These are phyloP conservation scores for Arthrobotrys entomopaga DNA, from an alignment of 2,329 filamentous ascomycete genomes.

Conservation along the genomic window DNA sequence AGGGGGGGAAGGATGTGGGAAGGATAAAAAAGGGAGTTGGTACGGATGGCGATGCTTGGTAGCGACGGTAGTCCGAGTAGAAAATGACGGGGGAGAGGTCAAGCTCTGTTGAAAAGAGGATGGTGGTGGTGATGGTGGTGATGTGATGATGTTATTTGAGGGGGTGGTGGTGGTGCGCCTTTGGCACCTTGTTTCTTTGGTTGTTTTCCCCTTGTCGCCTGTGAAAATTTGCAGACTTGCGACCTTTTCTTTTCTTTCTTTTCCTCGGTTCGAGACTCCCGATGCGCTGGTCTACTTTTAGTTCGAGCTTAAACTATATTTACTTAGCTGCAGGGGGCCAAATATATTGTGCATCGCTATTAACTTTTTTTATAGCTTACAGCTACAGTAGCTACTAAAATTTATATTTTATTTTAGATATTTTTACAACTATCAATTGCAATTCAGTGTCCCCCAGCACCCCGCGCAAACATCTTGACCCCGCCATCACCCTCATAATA, in stretches of 20 bases:
- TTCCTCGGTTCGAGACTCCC: not conserved
- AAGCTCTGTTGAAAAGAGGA: not conserved
- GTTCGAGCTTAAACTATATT: not conserved
- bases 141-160: too few species aligned
- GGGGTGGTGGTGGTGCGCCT: constrained; percentile 24
- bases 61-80: too few species aligned
- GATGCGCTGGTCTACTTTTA: not conserved
- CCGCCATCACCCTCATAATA: constrained; percentile 85
- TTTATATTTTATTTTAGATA: too few species aligned
- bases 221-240: constrained; percentile 13
- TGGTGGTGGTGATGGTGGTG: not conserved
- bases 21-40: not conserved
- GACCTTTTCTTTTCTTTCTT: not conserved
- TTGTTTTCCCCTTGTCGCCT: not conserved
- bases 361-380: not conserved
- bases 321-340: constrained; percentile 3
- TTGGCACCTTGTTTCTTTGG: constrained; percentile 11
- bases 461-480: constrained; percentile 85
- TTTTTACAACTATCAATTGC: too few species aligned
- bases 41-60: too few species aligned
- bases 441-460: constrained; percentile 61
- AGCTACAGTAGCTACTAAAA: not conserved
- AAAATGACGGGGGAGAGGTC: constrained; percentile 1
- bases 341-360: too few species aligned
- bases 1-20: not conserved